These are phyloP conservation scores for Urtica urens DNA, from an alignment of 306 rosid species.

Conservation along the genomic window DNA sequence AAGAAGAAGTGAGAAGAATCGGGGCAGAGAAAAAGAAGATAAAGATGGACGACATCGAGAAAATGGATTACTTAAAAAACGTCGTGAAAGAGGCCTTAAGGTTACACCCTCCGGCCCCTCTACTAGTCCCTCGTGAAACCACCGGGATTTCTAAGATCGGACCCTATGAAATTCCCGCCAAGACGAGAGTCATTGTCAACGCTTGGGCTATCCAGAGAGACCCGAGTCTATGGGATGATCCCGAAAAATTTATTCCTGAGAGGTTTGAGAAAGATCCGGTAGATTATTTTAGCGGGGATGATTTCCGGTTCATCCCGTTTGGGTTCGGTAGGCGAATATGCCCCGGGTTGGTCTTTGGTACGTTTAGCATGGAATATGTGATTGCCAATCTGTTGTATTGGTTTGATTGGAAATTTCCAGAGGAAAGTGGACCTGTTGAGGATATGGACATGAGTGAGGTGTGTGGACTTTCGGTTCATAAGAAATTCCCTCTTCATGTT, in stretches of 20 bases:
- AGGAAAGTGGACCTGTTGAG: neutral
- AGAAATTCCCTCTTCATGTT: conserved; percentile 24
- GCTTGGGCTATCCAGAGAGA: conserved; percentile 34
- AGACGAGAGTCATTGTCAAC: conserved; percentile 10
- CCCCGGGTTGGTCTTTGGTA: conserved; percentile 16
- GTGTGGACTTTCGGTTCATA: conserved; percentile 7
- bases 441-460: conserved; percentile 29
- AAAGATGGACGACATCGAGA: neutral
- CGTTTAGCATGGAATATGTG: conserved; percentile 4
- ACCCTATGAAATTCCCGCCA: conserved; percentile 5
- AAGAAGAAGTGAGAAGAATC: conserved; percentile 1
- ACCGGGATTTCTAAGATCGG: neutral
- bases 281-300: conserved; percentile 21
- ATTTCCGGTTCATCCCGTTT: conserved; percentile 28
- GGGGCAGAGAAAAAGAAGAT: neutral
- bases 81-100: conserved; percentile 3
- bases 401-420: conserved; percentile 37
- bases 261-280: conserved; percentile 21
- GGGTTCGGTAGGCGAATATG: conserved; percentile 20
- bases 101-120: neutral
- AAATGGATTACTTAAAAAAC: neutral
- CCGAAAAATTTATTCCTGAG: conserved; percentile 28
- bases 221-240: conserved; percentile 12
- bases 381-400: conserved; percentile 30
- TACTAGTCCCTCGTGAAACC: conserved; percentile 1